These are phyloP conservation scores for Microbotryum scabiosae DNA, from an alignment of 1,284 basidiomycete genomes.

Conservation along the genomic window DNA sequence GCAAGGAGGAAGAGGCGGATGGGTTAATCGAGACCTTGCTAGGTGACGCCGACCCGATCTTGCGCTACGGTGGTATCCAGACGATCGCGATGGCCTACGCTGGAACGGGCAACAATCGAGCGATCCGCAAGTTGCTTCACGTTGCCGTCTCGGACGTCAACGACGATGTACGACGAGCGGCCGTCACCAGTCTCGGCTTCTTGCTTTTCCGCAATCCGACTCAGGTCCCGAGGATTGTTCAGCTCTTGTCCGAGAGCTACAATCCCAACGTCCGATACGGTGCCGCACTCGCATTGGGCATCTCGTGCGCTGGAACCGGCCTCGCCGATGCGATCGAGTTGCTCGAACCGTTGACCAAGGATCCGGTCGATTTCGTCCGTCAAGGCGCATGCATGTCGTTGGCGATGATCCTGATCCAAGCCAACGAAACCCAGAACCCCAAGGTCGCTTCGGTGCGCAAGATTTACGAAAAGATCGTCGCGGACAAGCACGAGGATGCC, in stretches of 20 bases:
- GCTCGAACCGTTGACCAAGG: constrained; percentile 91
- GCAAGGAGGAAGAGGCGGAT: constrained; percentile 80
- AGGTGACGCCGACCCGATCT: constrained; percentile 84
- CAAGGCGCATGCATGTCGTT: constrained; percentile 93
- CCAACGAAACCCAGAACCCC: constrained; percentile 78
- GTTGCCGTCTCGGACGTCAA: constrained; percentile 95
- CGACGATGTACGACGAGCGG: constrained; percentile 87
- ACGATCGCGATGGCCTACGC: constrained; percentile 89
- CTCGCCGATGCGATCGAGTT: constrained; percentile 89
- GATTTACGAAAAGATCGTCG: constrained; percentile 75
- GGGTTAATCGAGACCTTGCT: constrained; percentile 63
- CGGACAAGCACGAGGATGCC: constrained; percentile 93
- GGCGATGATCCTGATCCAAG: constrained; percentile 91
- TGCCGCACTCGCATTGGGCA: constrained; percentile 85
- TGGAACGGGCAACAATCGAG: constrained; percentile 85
- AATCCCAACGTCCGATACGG: constrained; percentile 97
- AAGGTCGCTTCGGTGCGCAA: constrained; percentile 69
- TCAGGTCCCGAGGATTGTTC: constrained; percentile 88
- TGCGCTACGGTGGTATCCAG: constrained; percentile 93
- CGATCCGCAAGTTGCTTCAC: constrained; percentile 79
- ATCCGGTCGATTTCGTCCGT: constrained; percentile 91
- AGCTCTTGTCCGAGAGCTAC: constrained; percentile 90
- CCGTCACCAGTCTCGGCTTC: constrained; percentile 88
- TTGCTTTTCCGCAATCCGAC: constrained; percentile 88
- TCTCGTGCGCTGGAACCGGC: constrained; percentile 94